A percentile compares a stretch with the other conserved stretches of the same genome.
These are phyloP conservation scores for Quercus suber DNA, from an alignment of 306 rosid species.

Conservation along the genomic window DNA sequence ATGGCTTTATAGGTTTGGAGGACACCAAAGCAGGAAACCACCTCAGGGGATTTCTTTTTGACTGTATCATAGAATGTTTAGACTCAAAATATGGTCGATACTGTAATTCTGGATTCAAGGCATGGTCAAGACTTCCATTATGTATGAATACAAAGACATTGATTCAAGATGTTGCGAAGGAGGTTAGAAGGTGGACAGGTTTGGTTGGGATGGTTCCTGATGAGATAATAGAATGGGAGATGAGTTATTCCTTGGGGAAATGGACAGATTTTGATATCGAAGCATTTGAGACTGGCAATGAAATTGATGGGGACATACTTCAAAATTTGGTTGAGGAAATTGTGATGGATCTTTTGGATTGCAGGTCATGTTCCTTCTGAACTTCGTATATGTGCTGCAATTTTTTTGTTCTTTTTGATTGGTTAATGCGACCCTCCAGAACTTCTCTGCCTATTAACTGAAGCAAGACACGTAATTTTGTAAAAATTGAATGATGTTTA, in stretches of 20 bases:
- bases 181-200: constrained; percentile 52
- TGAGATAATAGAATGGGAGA: constrained; percentile 81
- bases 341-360: constrained; percentile 47
- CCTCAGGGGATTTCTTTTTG: constrained; percentile 53
- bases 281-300: constrained; percentile 68
- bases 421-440: constrained; percentile 2
- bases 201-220: constrained; percentile 63
- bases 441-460: constrained; percentile 11
- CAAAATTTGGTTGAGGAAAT: constrained; percentile 60
- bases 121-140: constrained; percentile 40
- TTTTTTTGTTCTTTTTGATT: constrained; percentile 4
- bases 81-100: constrained; percentile 47
- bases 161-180: constrained; percentile 46
- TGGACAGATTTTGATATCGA: constrained; percentile 70
- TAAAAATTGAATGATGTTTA: constrained; percentile 29
- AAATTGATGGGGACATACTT: constrained; percentile 55
- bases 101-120: constrained; percentile 44
- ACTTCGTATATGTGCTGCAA: background rate
- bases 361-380: constrained; percentile 27
- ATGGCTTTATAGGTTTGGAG: constrained; percentile 10
- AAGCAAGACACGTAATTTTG: constrained; percentile 30
- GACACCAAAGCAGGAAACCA: constrained; percentile 39
- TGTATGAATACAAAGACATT: constrained; percentile 34
- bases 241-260: constrained; percentile 71
- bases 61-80: constrained; percentile 60